Evolutionary conservation across 2,329 filamentous ascomycete genomes (phyloP), one percentile per base, ranked within the genome.

Genomic region (Nannizziopsis arthrosporioides): DNA sequence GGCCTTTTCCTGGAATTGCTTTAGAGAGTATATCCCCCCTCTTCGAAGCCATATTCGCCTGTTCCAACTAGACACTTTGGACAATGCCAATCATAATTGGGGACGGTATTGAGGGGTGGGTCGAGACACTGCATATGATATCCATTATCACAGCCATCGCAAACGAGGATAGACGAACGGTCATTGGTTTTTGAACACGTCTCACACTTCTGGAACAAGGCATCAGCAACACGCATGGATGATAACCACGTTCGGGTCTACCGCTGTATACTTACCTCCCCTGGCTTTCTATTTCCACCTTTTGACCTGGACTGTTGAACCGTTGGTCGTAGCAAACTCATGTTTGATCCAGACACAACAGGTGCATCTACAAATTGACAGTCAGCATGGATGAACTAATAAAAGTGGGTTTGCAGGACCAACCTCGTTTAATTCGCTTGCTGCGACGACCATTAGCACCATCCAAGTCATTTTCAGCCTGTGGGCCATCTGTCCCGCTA

Each of bases 21-120:
- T 88, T 19, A 98, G 73, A 0, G 92, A 98, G 66, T 98, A 98
- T 17, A 95, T 77, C 89, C 89, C 18, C 92, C 92, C 64, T 98
- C 92, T 61, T 96, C 90, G 53, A 98, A 98, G 0, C 92, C 92
- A 59, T 94, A 98, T 55, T 96, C 88, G 35, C 90, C 89, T 49
- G 94, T 94, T 41, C 92, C 92, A 18, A 98, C 92, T 19, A 98
- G 77, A 63, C 92, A 98, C 59, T 88, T 80, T 0, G 92, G 84
- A 57, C 92, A 98, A 62, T 96, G 90, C 92, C 92, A 98, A 60
- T 96, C 92, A 46, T 81, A 76, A 18, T 92, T 84, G 0, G 88
- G 87, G 54, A 84, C 80, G 7, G 76, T 71, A 57, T 82, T 84
- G 38, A 94, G 70, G 1, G 85, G 86, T 31, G 89, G 90, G 55